Percentiles rank a stretch among this genome's conserved stretches.
These are phyloP conservation scores for Elaeis oleifera DNA, from an alignment of 202 grass and related monocot genomes.

Conservation along the genomic window DNA sequence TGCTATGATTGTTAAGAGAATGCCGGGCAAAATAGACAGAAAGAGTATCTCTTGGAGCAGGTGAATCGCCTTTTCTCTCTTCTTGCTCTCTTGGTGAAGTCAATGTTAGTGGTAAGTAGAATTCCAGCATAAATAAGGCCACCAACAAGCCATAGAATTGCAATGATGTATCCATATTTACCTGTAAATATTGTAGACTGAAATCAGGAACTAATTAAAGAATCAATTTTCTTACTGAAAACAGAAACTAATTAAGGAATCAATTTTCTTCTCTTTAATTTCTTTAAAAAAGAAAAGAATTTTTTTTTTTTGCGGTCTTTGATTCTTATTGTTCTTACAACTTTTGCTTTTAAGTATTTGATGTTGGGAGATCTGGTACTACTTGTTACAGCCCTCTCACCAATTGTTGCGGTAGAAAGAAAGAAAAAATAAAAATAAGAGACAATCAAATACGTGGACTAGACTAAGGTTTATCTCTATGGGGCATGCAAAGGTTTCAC, in stretches of 20 bases:
- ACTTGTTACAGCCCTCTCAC: too few relatives aligned
- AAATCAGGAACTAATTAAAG: slow-evolving; percentile 36
- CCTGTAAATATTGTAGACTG: slow-evolving; percentile 94
- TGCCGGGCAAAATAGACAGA: slow-evolving; percentile 35
- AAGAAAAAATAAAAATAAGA: too few relatives aligned
- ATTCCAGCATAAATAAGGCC: slow-evolving; percentile 30
- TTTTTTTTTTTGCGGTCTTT: not conserved
- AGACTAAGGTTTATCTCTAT: too few relatives aligned
- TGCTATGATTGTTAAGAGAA: slow-evolving; percentile 47
- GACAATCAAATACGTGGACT: too few relatives aligned
- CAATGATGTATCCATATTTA: slow-evolving; percentile 67
- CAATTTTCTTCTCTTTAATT: not conserved
- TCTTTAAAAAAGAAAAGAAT: too few relatives aligned
- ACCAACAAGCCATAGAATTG: slow-evolving; percentile 55
- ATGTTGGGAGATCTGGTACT: too few relatives aligned
- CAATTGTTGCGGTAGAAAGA: too few relatives aligned
- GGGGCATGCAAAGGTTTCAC: too few relatives aligned
- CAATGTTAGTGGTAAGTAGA: slow-evolving; percentile 15
- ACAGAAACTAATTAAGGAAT: too few relatives aligned
- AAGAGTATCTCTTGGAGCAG: slow-evolving; percentile 33
- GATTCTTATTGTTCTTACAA: not conserved
- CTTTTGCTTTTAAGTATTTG: too few relatives aligned
- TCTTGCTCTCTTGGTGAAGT: not conserved
- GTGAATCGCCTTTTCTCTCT: slow-evolving; percentile 16
- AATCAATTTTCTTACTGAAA: slow-evolving; percentile 2